A percentile compares a stretch with the other conserved stretches of the same genome.
Conservation (phyloP, 116 monocot species). For the Zostera marina region DNA sequence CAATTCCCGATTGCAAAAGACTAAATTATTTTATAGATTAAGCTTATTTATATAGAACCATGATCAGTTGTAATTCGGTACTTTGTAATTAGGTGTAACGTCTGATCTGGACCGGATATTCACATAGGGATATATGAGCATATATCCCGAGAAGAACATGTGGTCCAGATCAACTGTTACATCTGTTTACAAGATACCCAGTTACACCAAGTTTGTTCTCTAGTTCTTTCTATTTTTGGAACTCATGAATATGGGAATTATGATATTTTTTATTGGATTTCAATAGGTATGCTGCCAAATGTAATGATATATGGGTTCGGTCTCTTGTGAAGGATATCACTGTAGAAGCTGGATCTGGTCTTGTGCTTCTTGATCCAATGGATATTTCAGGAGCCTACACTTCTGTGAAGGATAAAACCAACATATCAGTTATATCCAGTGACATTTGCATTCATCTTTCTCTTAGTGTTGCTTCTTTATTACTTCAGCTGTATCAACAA, state of each 20-base stretch:
- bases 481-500: slow-evolving; percentile 77
- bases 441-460: slow-evolving; percentile 75
- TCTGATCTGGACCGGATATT: too few relatives aligned
- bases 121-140: too few relatives aligned
- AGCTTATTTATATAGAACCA: background rate
- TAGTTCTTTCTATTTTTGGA: too few relatives aligned
- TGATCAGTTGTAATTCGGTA: too few relatives aligned
- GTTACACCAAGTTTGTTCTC: too few relatives aligned
- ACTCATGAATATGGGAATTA: background rate
- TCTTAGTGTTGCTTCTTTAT: slow-evolving; percentile 62
- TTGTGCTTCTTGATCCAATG: slow-evolving; percentile 77
- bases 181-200: too few relatives aligned
- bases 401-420: slow-evolving; percentile 83
- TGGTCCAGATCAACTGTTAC: too few relatives aligned
- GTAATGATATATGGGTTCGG: slow-evolving; percentile 69
- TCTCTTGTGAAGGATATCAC: slow-evolving; percentile 78
- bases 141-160: too few relatives aligned
- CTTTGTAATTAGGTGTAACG: too few relatives aligned
- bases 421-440: slow-evolving; percentile 56
- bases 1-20: background rate
- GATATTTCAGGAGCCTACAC: slow-evolving; percentile 88
- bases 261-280: background rate
- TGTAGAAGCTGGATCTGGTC: slow-evolving; percentile 90
- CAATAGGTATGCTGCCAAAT: slow-evolving; percentile 81
- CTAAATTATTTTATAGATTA: background rate